These are phyloP conservation scores for Saccharomyces pastorianus DNA, from an alignment of 1,139 yeast genomes.

Conservation along the genomic window DNA sequence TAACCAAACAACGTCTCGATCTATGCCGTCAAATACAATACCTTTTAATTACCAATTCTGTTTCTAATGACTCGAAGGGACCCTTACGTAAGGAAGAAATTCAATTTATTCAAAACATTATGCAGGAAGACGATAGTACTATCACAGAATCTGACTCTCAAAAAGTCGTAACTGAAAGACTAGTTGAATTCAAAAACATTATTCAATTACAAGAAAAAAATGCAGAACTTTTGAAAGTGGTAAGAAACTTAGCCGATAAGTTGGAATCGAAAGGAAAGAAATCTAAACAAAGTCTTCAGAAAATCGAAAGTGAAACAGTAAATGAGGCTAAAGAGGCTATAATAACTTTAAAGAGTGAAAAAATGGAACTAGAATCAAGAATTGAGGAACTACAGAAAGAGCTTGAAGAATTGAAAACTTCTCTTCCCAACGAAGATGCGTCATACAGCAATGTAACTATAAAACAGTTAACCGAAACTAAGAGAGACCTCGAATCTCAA, in stretches of 20 bases:
- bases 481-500: background rate
- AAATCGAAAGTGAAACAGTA: slow-evolving; percentile 52
- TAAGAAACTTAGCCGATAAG: slow-evolving; percentile 60
- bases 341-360: slow-evolving; percentile 52
- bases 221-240: slow-evolving; percentile 56
- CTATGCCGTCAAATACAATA: slow-evolving; percentile 74
- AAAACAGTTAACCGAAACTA: background rate
- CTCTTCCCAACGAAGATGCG: background rate
- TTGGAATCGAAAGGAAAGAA: slow-evolving; percentile 43
- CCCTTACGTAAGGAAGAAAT: slow-evolving; percentile 39
- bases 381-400: slow-evolving; percentile 15
- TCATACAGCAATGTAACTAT: background rate
- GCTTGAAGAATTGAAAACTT: slow-evolving; percentile 16
- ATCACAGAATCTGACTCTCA: slow-evolving; percentile 52
- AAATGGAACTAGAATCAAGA: slow-evolving; percentile 36
- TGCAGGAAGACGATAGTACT: slow-evolving; percentile 26
- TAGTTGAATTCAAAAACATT: slow-evolving; percentile 60
- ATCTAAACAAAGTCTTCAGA: slow-evolving; percentile 36
- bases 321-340: slow-evolving; percentile 75
- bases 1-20: slow-evolving; percentile 57
- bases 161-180: slow-evolving; percentile 57
- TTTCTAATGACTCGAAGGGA: slow-evolving; percentile 38
- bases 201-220: slow-evolving; percentile 67
- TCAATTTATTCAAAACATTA: slow-evolving; percentile 34
- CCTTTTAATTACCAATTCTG: slow-evolving; percentile 59